phyloP scores from a whole-genome alignment of 805 yeast genomes.

The Cyberlindnera petersonii region DNA sequence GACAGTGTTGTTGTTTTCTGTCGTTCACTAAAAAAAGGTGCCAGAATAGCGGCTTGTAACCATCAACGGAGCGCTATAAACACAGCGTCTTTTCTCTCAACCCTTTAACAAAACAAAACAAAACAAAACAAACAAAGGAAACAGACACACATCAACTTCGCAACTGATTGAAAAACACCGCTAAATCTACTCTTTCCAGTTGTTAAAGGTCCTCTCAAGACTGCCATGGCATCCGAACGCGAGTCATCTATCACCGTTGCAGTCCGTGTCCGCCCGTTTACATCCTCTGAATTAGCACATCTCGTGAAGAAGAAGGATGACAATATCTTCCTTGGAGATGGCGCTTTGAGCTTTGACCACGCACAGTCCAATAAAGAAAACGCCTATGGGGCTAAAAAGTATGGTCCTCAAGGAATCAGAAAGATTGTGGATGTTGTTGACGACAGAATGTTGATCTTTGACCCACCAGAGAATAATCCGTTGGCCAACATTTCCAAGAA shows the following conservation, averaged over 20 bases:
- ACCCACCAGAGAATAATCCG: conserved; percentile 75
- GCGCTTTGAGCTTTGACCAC: conserved; percentile 37
- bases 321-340: conserved; percentile 48
- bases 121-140: too few relatives aligned
- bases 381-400: conserved; percentile 16
- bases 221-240: conserved; percentile 1
- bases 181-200: too few relatives aligned
- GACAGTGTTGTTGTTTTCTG: too few relatives aligned
- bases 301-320: conserved; percentile 40
- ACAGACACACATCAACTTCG: too few relatives aligned
- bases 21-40: too few relatives aligned
- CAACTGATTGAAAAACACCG: too few relatives aligned
- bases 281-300: conserved; percentile 48
- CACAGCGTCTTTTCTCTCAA: too few relatives aligned
- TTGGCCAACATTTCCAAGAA: conserved; percentile 30
- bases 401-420: conserved; percentile 51
- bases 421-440: conserved; percentile 77
- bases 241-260: conserved; percentile 70
- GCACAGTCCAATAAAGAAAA: conserved; percentile 20
- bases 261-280: conserved; percentile 83
- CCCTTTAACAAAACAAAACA: too few relatives aligned
- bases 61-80: too few relatives aligned
- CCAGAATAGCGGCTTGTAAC: too few relatives aligned
- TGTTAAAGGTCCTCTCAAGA: too few relatives aligned
- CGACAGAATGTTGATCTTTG: conserved; percentile 81